Evolutionary conservation across 805 yeast genomes (phyloP), one percentile per base, ranked within the genome.

Genomic region (Candida montana): DNA sequence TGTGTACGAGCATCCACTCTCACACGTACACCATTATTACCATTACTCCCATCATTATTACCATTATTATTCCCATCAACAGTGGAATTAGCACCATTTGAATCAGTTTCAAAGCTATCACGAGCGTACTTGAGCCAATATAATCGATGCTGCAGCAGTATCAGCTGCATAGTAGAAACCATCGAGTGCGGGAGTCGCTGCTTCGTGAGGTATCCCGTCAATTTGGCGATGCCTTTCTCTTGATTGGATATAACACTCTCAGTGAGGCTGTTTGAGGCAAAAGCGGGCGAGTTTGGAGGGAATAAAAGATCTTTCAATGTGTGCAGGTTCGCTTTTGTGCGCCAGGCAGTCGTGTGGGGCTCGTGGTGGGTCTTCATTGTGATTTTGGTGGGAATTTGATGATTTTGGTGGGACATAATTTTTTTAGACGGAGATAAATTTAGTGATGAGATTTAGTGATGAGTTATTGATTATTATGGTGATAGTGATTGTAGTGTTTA

Each of bases 181-280:
- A 53, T n/a, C 2, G 45, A 32, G 34, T 49, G 51, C 13, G 55
- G 54, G 7, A 53, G 46, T 10, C 40, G 33, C 20, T 43, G 16
- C 23, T 52, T 41, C 1, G 54, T 45, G 23, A 50, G 36, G 32
- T 47, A 53, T 11, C 51, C 31, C 13, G 44, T 40, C 10, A 51
- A 42, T 17, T 32, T 34, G 8, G 41, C 10, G 5, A 52, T 47
- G 41, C 48, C 57, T 15, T 30, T 17, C 4, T 27, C 28, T 32
- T 38, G 26, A 6, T n/a, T n/a, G n/a, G n/a, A n/a, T n/a, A n/a
- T n/a, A n/a, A n/a, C n/a, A n/a, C n/a, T n/a, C n/a, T n/a, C n/a
- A n/a, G n/a, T n/a, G n/a, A n/a, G n/a, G n/a, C n/a, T n/a, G n/a
- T n/a, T n/a, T n/a, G n/a, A n/a, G n/a, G n/a, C n/a, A n/a, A n/a